These are phyloP conservation scores for Ramaria sp. DNA, from an alignment of 768 basidiomycete genomes.

Conservation along the genomic window DNA sequence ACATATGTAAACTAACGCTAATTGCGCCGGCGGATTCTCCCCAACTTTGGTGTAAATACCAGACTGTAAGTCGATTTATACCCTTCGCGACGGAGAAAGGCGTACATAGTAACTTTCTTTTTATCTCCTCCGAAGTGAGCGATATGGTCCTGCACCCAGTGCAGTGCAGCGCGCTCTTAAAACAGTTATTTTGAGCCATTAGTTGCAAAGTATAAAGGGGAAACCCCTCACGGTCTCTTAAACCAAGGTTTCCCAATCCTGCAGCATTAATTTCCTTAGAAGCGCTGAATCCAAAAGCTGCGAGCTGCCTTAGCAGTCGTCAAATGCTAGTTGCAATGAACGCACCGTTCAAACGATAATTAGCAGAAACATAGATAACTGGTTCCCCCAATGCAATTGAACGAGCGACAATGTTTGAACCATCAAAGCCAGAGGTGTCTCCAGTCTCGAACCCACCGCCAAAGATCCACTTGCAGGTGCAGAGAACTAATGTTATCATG, in stretches of 20 bases:
- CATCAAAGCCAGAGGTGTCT: conserved; percentile 27
- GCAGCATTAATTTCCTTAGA: conserved; percentile 41
- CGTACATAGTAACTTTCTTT: conserved; percentile 46
- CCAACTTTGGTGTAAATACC: conserved; percentile 22
- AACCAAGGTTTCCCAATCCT: conserved; percentile 51
- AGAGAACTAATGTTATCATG: too few species aligned
- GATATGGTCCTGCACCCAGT: conserved; percentile 63
- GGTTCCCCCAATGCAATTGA: conserved; percentile 34
- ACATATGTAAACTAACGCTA: conserved; percentile 40
- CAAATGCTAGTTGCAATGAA: conserved; percentile 14
- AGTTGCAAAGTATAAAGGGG: neutral
- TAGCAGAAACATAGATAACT: conserved; percentile 42
- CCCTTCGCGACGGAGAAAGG: neutral
- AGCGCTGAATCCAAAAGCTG: conserved; percentile 43
- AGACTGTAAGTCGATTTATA: neutral
- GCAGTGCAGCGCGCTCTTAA: conserved; percentile 42
- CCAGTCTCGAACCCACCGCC: conserved; percentile 21
- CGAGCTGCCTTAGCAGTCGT: conserved; percentile 2
- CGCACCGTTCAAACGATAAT: conserved; percentile 28
- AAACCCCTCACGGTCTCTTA: conserved; percentile 42
- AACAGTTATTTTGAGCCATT: neutral
- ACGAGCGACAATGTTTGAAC: conserved; percentile 30
- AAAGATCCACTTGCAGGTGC: conserved; percentile 34
- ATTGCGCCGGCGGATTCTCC: conserved; percentile 55
- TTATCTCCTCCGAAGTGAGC: conserved; percentile 55